phyloP scores from a whole-genome alignment of 495 filamentous ascomycete species.

The Penicillium daleae region DNA sequence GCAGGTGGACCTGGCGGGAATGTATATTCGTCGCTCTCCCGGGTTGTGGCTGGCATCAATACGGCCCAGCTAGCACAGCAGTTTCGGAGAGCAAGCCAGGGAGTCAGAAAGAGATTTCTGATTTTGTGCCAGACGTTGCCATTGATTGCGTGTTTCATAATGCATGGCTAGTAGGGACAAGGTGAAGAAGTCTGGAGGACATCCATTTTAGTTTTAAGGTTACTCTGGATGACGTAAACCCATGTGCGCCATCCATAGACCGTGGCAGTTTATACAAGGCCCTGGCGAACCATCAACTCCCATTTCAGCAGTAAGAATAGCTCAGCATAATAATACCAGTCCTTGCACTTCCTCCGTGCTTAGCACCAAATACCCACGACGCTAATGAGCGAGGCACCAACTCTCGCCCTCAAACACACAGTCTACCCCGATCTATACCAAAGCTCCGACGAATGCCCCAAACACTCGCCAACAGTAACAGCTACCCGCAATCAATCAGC shows the following conservation, averaged over 20 bases:
- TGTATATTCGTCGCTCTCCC: not conserved
- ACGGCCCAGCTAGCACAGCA: constrained; percentile 4
- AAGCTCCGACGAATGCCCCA: constrained; percentile 64
- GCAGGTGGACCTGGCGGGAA: not conserved
- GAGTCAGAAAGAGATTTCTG: not conserved
- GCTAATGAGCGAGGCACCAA: no score
- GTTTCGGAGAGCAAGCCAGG: not conserved
- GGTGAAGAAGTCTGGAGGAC: not conserved
- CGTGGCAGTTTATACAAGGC: not conserved
- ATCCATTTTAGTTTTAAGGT: not conserved
- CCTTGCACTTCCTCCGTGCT: not conserved
- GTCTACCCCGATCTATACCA: constrained; percentile 58
- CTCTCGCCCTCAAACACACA: no score
- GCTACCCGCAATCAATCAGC: constrained; percentile 39
- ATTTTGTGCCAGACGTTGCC: not conserved
- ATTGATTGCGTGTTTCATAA: not conserved
- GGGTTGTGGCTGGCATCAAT: constrained; percentile 4
- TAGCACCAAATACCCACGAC: not conserved
- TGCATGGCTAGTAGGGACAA: not conserved
- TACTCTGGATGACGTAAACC: not conserved
- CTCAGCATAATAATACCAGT: no score
- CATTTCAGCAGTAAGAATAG: not conserved
- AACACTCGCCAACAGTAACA: constrained; percentile 75
- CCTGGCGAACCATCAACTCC: not conserved
- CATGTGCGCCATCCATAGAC: not conserved